Conservation (phyloP, 2,329 filamentous ascomycete species). For the Penicillium olsonii region DNA sequence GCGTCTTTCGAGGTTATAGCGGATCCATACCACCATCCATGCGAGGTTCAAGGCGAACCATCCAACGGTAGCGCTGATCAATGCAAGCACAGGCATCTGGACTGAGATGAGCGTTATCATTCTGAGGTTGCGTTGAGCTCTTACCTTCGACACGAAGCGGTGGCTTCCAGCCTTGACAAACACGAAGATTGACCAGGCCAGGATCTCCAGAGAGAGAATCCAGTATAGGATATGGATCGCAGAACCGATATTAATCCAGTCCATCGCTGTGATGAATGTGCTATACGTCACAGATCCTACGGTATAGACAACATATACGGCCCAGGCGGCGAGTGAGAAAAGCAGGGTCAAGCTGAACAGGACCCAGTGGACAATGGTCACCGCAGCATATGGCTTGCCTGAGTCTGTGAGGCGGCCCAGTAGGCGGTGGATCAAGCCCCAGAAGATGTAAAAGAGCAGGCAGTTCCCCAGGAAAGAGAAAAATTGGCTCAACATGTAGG, state of each 20-base stretch:
- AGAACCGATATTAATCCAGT: constrained; percentile 7
- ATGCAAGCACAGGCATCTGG: constrained; percentile 15
- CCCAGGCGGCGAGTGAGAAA: constrained; percentile 17
- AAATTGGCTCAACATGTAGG: constrained; percentile 20
- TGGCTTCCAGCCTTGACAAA: constrained; percentile 14
- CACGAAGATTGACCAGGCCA: constrained; percentile 22
- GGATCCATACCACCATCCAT: constrained; percentile 15
- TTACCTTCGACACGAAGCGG: constrained; percentile 21
- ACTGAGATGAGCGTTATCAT: background rate
- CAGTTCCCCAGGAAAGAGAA: constrained; percentile 17
- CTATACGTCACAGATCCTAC: background rate
- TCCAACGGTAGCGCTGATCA: constrained; percentile 18
- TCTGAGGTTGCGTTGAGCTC: background rate
- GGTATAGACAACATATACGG: constrained; percentile 12
- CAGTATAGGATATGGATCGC: constrained; percentile 20
- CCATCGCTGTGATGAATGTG: background rate
- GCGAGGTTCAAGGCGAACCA: constrained; percentile 20
- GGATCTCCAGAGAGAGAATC: constrained; percentile 23
- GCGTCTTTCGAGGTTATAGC: constrained; percentile 7
- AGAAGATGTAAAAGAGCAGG: constrained; percentile 24
- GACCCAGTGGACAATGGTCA: constrained; percentile 19
- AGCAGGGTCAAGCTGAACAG: constrained; percentile 10
- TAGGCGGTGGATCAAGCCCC: constrained; percentile 18
- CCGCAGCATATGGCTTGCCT: constrained; percentile 14
- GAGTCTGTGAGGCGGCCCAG: constrained; percentile 19